Percentiles rank a stretch among this genome's conserved stretches.
phyloP scores from a whole-genome alignment of 257 asterid genomes.

The Solanum bulbocastanum region DNA sequence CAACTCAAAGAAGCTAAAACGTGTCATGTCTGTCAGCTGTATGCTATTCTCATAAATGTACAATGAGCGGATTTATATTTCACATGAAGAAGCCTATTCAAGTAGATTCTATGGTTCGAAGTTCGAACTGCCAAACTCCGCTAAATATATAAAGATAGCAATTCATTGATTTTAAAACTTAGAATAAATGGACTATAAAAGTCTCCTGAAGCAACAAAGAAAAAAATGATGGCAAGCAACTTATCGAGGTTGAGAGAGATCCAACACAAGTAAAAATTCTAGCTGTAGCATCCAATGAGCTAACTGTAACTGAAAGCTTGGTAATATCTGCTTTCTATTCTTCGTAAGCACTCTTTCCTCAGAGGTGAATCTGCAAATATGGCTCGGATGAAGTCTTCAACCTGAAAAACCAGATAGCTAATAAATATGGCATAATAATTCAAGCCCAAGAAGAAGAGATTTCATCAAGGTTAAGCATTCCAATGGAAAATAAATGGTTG shows the following conservation, averaged over 20 bases:
- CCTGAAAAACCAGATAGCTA: slow-evolving; percentile 25
- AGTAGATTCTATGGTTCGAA: neutral
- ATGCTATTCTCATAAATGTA: neutral
- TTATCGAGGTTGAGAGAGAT: neutral
- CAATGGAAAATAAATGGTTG: neutral
- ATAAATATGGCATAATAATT: neutral
- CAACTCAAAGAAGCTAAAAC: neutral
- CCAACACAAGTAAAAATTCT: neutral
- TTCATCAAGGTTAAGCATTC: neutral
- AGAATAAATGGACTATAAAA: neutral
- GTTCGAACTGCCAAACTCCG: neutral
- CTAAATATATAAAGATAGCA: neutral
- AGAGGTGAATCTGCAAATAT: slow-evolving; percentile 83
- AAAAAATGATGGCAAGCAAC: neutral
- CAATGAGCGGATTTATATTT: neutral
- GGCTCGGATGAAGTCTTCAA: slow-evolving; percentile 77
- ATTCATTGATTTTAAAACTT: neutral
- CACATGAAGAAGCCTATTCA: neutral
- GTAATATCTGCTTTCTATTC: slow-evolving; percentile 32
- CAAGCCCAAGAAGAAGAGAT: neutral
- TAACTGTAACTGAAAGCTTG: neutral
- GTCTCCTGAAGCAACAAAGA: neutral
- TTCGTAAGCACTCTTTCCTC: slow-evolving; percentile 75
- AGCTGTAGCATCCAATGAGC: neutral
- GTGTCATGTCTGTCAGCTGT: neutral